Percentiles rank a stretch among this genome's conserved stretches.
Conservation (phyloP, 768 basidiomycete species). For the Leccinum arenicola region DNA sequence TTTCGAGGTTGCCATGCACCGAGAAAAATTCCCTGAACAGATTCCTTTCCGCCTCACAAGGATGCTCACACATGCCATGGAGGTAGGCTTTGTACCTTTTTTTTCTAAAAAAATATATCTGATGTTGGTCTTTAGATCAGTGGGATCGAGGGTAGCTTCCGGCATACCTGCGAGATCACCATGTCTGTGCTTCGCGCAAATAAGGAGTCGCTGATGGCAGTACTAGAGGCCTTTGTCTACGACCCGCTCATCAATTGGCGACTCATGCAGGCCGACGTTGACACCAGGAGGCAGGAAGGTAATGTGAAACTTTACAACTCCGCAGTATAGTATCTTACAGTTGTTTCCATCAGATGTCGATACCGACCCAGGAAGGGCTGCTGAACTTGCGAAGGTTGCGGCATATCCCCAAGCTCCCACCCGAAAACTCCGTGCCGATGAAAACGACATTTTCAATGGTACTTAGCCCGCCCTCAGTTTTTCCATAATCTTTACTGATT, state of each 20-base stretch:
- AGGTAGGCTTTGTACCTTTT: slow-evolving; percentile 48
- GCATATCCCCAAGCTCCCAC: slow-evolving; percentile 77
- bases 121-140: slow-evolving; percentile 67
- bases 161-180: slow-evolving; percentile 94
- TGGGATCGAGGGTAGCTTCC: slow-evolving; percentile 97
- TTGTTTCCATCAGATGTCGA: slow-evolving; percentile 36
- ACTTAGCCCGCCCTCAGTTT: slow-evolving; percentile 16
- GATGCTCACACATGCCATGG: slow-evolving; percentile 99
- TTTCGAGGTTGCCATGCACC: slow-evolving; percentile 96
- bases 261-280: slow-evolving; percentile 81
- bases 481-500: slow-evolving; percentile 3
- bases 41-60: slow-evolving; percentile 97
- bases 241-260: slow-evolving; percentile 98
- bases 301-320: slow-evolving; percentile 9
- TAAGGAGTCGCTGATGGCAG: slow-evolving; percentile 99
- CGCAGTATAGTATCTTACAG: neutral
- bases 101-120: neutral
- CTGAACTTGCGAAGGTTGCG: slow-evolving; percentile 63
- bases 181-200: slow-evolving; percentile 96
- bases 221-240: slow-evolving; percentile 97
- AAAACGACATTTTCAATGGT: slow-evolving; percentile 94
- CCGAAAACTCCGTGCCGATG: slow-evolving; percentile 84
- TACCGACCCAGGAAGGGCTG: slow-evolving; percentile 49
- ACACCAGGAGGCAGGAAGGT: slow-evolving; percentile 70
- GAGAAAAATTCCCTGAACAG: slow-evolving; percentile 98